A percentile compares a stretch with the other conserved stretches of the same genome.
phyloP scores from a whole-genome alignment of 306 rosid genomes.

The Fagus crenata region DNA sequence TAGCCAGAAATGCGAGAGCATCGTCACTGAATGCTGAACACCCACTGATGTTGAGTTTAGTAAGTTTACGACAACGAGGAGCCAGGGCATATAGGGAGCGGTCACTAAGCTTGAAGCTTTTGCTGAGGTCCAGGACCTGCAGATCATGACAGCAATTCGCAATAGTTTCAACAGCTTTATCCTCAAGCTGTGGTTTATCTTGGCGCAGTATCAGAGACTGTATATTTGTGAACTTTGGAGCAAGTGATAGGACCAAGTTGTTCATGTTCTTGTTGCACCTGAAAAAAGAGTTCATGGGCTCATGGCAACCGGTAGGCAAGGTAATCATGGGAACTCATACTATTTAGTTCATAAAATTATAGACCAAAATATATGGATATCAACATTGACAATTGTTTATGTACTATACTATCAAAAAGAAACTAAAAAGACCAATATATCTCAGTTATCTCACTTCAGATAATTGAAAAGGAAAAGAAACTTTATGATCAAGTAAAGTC shows the following conservation, averaged over 20 bases:
- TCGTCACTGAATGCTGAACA: conserved; percentile 74
- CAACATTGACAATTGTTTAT: background rate
- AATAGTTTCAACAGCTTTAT: conserved; percentile 67
- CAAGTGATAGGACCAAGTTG: conserved; percentile 71
- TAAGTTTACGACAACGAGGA: conserved; percentile 68
- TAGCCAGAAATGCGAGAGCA: conserved; percentile 73
- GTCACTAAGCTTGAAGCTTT: conserved; percentile 88
- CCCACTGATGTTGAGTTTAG: conserved; percentile 77
- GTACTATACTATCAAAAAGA: background rate
- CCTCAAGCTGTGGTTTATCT: conserved; percentile 81
- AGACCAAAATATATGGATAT: background rate
- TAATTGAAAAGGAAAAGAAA: background rate
- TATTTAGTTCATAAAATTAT: background rate
- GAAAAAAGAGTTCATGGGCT: conserved; percentile 25
- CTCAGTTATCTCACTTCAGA: background rate
- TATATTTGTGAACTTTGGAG: conserved; percentile 75
- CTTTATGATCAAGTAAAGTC: background rate
- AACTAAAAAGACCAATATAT: background rate
- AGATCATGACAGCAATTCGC: conserved; percentile 71
- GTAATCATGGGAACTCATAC: conserved; percentile 8
- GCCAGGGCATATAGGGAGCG: conserved; percentile 67
- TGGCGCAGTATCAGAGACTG: conserved; percentile 82
- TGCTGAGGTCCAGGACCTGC: conserved; percentile 93
- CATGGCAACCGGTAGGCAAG: background rate
- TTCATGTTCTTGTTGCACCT: conserved; percentile 96